These are phyloP conservation scores for Sclerotinia glacialis DNA, from an alignment of 2,329 filamentous ascomycete genomes.

Conservation along the genomic window DNA sequence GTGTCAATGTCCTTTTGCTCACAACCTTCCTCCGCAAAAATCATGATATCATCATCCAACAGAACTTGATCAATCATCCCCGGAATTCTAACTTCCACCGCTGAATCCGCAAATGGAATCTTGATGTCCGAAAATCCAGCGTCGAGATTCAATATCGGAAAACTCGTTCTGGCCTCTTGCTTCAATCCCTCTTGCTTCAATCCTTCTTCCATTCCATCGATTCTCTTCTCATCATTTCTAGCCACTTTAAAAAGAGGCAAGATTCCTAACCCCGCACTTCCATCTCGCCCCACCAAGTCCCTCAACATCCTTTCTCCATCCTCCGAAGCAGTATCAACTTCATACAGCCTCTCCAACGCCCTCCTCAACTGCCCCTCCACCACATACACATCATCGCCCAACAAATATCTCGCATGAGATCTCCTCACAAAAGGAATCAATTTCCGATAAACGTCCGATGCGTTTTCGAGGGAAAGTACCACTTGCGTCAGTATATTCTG, in stretches of 20 bases:
- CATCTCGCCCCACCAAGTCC: not conserved
- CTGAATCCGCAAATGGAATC: slow-evolving; percentile 3
- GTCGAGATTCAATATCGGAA: slow-evolving; percentile 2
- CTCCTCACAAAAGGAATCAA: slow-evolving; percentile 7
- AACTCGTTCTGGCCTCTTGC: not conserved
- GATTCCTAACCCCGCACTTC: not conserved
- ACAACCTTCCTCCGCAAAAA: not conserved
- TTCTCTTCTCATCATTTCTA: not conserved
- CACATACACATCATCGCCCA: not conserved
- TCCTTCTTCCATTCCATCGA: not conserved
- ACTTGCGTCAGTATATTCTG: not conserved
- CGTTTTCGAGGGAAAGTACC: slow-evolving; percentile 1
- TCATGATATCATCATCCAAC: slow-evolving; percentile 12
- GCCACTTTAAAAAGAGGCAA: not conserved
- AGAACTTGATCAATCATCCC: not conserved
- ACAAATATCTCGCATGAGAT: slow-evolving; percentile 1
- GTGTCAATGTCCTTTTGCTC: not conserved
- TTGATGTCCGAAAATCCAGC: slow-evolving; percentile 1
- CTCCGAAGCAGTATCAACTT: not conserved
- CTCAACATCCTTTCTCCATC: not conserved
- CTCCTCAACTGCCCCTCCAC: not conserved
- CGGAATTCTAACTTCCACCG: not conserved
- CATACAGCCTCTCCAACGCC: not conserved
- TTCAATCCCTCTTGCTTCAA: not conserved
- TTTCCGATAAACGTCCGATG: slow-evolving; percentile 9